Evolutionary conservation across 1,284 basidiomycete species (phyloP).

Genomic region (Pseudozyma pruni): DNA sequence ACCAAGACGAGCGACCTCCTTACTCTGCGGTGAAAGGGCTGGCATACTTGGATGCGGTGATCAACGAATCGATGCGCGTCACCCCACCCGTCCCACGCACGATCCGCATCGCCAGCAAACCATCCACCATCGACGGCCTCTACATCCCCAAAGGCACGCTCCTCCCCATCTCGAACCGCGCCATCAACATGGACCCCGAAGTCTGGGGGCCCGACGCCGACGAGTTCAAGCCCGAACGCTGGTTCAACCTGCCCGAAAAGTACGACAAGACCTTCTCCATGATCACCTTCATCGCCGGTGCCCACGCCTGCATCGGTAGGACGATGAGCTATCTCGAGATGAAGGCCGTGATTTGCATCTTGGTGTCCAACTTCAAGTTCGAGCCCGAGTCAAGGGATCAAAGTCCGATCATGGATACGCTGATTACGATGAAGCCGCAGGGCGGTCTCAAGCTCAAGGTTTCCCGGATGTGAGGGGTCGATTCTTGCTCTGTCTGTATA

Average conservation of each 20-base stretch:
- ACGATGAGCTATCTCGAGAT: conserved; percentile 58
- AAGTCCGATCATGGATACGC: conserved; percentile 34
- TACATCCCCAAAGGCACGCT: conserved; percentile 51
- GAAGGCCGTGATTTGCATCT: conserved; percentile 49
- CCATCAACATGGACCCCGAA: conserved; percentile 50
- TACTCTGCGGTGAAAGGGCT: conserved; percentile 75
- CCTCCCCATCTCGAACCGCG: conserved; percentile 46
- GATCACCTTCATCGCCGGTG: conserved; percentile 57
- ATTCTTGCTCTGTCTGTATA: not conserved
- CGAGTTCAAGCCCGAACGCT: conserved; percentile 57
- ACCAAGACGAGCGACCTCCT: conserved; percentile 41
- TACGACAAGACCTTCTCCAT: conserved; percentile 53
- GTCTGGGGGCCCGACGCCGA: conserved; percentile 54
- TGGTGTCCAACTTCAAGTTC: conserved; percentile 56
- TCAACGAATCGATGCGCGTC: conserved; percentile 64
- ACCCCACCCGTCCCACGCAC: conserved; percentile 55
- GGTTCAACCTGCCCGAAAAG: conserved; percentile 53
- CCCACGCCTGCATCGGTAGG: conserved; percentile 57
- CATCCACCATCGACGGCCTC: conserved; percentile 48
- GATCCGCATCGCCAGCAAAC: conserved; percentile 34
- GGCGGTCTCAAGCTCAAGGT: conserved; percentile 49
- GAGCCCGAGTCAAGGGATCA: conserved; percentile 39
- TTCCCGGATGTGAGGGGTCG: conserved; percentile 10
- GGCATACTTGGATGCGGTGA: conserved; percentile 80
- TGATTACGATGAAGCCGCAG: conserved; percentile 59